Evolutionary conservation across 139 green algal genomes (phyloP), one percentile per base, ranked within the genome.

Genomic region (Coccomyxa sp.): DNA sequence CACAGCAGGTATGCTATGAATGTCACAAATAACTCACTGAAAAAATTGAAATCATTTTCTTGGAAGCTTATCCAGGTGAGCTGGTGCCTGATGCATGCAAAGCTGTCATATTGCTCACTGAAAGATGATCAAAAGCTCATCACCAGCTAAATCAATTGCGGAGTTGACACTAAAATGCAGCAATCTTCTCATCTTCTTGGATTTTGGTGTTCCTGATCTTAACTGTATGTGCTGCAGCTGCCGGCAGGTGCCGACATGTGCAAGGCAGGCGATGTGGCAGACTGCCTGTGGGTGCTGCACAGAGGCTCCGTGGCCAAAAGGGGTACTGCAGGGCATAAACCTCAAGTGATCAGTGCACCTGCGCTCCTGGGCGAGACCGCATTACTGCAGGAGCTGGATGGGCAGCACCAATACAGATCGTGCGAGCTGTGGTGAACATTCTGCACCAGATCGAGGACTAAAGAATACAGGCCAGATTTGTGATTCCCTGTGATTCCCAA

Each of bases 241-340:
- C 66, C 81, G 12, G 80, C 84, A 13, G 84, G 84, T n/a, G 58
- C 80, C 51, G 81, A 86, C 67, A 67, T 88, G 16, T 85, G 81
- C 66, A 21, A 82, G 32, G 67, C 59, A 25, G 85, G 58, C 3
- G 81, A 88, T 31, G 23, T 63, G 16, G 78, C 85, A 25, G 81
- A 85, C 81, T 58, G 78, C 38, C 23, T 88, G 7, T 88, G 71
- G 71, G 9, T 88, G n/a, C 81, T 88, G 58, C 78, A 86, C 27
- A 77, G 83, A 0, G 85, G 85, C 23, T 32, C 79, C 32, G 79
- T 87, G 25, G 76, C n/a, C 14, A 59, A 13, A 58, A 31, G 80
- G 76, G 58, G 75, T 38, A 28, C 59, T 21, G 27, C 85, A 10
- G 30, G 23, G n/a, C 67, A 30, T 13, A 58, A 80, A 7, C 13